phyloP scores from a whole-genome alignment of 345 rosid genomes.

The Durio zibethinus region DNA sequence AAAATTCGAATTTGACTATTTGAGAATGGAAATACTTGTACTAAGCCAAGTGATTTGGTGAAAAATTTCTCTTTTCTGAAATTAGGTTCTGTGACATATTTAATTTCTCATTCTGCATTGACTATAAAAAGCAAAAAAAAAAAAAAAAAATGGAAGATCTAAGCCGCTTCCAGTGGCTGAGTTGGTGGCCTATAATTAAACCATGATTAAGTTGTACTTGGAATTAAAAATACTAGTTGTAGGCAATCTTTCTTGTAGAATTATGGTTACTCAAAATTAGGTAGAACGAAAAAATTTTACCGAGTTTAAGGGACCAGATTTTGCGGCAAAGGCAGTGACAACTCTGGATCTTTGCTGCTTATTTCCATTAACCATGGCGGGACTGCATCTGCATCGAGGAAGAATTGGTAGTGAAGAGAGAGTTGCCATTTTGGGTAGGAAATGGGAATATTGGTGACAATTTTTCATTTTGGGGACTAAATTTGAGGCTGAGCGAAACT shows the following conservation, averaged over 20 bases:
- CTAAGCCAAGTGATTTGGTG: too few species aligned
- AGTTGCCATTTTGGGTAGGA: neutral
- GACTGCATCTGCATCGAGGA: neutral
- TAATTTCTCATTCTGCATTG: too few species aligned
- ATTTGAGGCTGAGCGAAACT: neutral
- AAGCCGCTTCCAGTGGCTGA: too few species aligned
- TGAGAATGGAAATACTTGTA: too few species aligned
- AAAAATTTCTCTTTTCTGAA: too few species aligned
- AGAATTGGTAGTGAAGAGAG: neutral
- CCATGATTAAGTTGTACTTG: neutral
- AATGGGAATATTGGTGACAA: neutral
- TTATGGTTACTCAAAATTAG: neutral
- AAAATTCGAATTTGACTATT: too few species aligned
- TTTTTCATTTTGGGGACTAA: neutral
- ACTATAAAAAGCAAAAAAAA: too few species aligned
- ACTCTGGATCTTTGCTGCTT: constrained; percentile 13
- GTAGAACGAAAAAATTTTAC: constrained; percentile 24
- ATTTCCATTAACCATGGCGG: neutral
- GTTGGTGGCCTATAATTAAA: neutral
- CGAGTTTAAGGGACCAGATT: constrained; percentile 49
- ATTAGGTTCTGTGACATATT: too few species aligned
- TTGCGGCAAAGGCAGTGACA: constrained; percentile 35
- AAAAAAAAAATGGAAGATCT: too few species aligned
- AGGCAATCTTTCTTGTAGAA: too few species aligned
- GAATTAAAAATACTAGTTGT: neutral